phyloP scores from a whole-genome alignment of 2,329 filamentous ascomycete species.

The Sporothrix brasiliensis region DNA sequence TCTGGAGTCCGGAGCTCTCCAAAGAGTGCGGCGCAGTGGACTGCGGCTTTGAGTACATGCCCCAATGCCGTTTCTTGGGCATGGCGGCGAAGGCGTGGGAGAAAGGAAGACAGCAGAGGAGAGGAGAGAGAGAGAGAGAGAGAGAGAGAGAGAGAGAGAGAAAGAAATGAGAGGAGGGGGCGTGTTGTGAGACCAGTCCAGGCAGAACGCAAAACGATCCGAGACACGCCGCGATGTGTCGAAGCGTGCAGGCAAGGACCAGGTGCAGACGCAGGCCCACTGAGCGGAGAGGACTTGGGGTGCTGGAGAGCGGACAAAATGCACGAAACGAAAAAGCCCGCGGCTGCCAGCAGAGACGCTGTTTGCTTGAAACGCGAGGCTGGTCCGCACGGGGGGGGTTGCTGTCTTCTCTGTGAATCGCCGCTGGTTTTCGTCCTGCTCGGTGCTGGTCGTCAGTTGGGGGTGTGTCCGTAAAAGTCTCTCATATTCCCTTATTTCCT shows the following conservation, averaged over 20 bases:
- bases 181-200: slow-evolving; percentile 29
- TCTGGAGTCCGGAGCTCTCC: slow-evolving; percentile 42
- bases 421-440: slow-evolving; percentile 1
- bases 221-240: slow-evolving; percentile 29
- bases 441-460: neutral
- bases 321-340: neutral
- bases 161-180: neutral
- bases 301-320: neutral
- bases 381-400: neutral
- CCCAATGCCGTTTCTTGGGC: slow-evolving; percentile 65
- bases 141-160: neutral
- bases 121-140: neutral
- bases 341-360: slow-evolving; percentile 22
- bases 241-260: neutral
- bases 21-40: slow-evolving; percentile 57
- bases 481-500: neutral
- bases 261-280: neutral
- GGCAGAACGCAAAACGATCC: slow-evolving; percentile 27
- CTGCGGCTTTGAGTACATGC: slow-evolving; percentile 61
- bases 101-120: neutral
- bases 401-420: neutral
- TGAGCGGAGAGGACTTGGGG: neutral
- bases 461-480: slow-evolving; percentile 2
- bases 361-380: slow-evolving; percentile 21
- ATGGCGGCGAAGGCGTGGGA: slow-evolving; percentile 44